phyloP scores from a whole-genome alignment of 1,139 yeast genomes.

The Pneumocystis carinii region DNA sequence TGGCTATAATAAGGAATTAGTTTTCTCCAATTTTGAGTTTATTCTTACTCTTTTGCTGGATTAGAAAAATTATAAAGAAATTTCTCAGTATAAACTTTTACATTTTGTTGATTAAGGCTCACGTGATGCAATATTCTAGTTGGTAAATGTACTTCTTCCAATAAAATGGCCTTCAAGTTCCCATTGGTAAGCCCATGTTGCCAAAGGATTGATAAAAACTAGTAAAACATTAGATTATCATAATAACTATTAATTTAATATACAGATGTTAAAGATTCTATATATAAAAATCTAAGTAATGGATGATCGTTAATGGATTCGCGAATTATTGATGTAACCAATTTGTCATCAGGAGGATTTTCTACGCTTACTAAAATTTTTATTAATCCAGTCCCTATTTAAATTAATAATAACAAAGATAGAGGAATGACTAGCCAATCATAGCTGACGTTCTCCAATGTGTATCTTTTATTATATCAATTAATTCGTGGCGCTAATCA shows the following conservation, averaged over 20 bases:
- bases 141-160: neutral
- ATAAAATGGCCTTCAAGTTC: neutral
- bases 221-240: neutral
- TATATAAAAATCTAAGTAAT: neutral
- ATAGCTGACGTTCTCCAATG: neutral
- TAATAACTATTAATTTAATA: neutral
- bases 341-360: neutral
- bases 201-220: conserved; percentile 1
- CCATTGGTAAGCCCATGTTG: neutral
- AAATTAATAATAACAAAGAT: neutral
- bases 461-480: neutral
- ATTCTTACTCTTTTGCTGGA: neutral
- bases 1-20: neutral
- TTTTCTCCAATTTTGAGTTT: neutral
- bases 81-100: conserved; percentile 25
- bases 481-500: neutral
- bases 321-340: neutral
- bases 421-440: neutral
- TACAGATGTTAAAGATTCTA: neutral
- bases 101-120: conserved; percentile 30
- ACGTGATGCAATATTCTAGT: neutral
- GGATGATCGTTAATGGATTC: neutral
- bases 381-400: neutral
- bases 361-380: neutral
- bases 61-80: conserved; percentile 25